A percentile compares a stretch with the other conserved stretches of the same genome.
Evolutionary conservation across 345 rosid species (phyloP).

Genomic region (Pugionium dolabratum): DNA sequence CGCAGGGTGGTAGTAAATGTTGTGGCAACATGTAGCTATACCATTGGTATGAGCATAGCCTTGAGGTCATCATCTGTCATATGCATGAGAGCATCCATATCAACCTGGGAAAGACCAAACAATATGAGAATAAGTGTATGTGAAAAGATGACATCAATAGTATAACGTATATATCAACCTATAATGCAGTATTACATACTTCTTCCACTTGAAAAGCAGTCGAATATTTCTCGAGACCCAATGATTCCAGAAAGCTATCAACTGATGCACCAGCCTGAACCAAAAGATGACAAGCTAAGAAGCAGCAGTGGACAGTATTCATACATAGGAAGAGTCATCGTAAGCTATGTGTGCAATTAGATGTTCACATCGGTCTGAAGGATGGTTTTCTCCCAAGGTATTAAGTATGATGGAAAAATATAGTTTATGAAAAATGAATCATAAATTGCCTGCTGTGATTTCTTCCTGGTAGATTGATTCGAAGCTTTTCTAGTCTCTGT

Average conservation of each 20-base stretch:
- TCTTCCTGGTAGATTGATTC: conserved; percentile 51
- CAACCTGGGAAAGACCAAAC: conserved; percentile 59
- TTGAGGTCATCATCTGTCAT: conserved; percentile 96
- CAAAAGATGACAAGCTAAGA: conserved; percentile 34
- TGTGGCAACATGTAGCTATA: conserved; percentile 38
- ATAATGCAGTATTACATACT: conserved; percentile 46
- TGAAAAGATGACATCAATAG: conserved; percentile 7
- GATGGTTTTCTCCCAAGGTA: conserved; percentile 15
- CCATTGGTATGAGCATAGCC: conserved; percentile 96
- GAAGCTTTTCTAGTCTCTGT: conserved; percentile 58
- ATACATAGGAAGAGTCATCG: background rate
- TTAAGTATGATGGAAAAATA: conserved; percentile 20
- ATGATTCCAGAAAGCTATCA: conserved; percentile 75
- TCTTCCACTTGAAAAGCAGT: conserved; percentile 96
- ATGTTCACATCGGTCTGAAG: conserved; percentile 7
- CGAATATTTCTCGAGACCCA: conserved; percentile 87
- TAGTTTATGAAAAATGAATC: conserved; percentile 23
- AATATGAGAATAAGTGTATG: conserved; percentile 7
- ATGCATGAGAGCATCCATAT: conserved; percentile 93
- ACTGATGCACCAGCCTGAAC: conserved; percentile 73
- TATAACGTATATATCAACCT: conserved; percentile 4
- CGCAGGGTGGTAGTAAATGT: background rate
- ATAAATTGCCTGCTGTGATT: conserved; percentile 60
- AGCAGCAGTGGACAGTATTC: conserved; percentile 17
- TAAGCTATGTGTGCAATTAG: conserved; percentile 9